Evolutionary conservation across 1,139 yeast species (phyloP).

Genomic region (Tardiomyces digboiensis): DNA sequence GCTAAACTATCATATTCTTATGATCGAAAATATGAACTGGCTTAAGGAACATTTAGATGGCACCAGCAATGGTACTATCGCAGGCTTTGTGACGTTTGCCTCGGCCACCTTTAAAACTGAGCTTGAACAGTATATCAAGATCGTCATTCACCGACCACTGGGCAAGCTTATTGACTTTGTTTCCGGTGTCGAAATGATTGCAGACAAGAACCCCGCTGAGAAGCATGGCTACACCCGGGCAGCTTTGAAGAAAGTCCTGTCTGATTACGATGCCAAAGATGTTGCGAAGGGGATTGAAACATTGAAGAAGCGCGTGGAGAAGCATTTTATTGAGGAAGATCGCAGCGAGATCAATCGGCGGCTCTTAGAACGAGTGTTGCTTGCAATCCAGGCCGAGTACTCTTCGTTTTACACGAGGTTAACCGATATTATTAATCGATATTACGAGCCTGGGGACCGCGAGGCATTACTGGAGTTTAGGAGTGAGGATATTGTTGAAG

Average conservation of each 20-base stretch:
- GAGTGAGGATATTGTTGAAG: neutral
- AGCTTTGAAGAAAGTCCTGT: constrained; percentile 46
- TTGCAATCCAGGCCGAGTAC: constrained; percentile 38
- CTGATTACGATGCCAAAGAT: constrained; percentile 50
- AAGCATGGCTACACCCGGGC: constrained; percentile 58
- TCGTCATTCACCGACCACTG: constrained; percentile 45
- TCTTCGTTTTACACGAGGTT: constrained; percentile 32
- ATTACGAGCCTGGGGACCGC: constrained; percentile 32
- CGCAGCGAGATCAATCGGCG: constrained; percentile 29
- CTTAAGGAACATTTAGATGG: constrained; percentile 40
- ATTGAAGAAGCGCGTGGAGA: constrained; percentile 46
- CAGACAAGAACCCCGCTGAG: constrained; percentile 28
- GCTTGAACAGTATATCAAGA: constrained; percentile 39
- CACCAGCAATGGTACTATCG: constrained; percentile 22
- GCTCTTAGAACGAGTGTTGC: constrained; percentile 39
- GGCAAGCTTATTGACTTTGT: constrained; percentile 63
- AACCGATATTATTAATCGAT: constrained; percentile 30
- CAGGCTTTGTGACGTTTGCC: constrained; percentile 25
- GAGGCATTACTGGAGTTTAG: constrained; percentile 4
- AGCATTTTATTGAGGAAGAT: constrained; percentile 42
- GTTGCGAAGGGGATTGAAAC: constrained; percentile 46
- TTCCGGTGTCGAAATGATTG: constrained; percentile 48
- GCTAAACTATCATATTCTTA: constrained; percentile 47
- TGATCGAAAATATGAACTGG: constrained; percentile 55
- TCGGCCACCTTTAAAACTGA: constrained; percentile 34